phyloP scores from a whole-genome alignment of 345 rosid species.

The Limnanthes douglasii region DNA sequence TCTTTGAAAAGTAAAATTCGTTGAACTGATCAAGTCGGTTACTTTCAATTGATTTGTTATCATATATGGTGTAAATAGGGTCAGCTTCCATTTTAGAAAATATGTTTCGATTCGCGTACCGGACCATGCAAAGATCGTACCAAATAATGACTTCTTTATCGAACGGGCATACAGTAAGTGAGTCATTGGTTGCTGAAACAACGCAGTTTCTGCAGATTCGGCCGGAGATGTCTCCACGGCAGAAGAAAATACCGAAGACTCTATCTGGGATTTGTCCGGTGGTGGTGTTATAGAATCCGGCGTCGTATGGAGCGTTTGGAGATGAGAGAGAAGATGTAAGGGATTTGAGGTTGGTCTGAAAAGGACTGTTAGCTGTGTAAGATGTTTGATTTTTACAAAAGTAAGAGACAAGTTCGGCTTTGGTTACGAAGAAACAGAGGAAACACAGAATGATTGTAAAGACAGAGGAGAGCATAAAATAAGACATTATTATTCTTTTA shows the following conservation, averaged over 20 bases:
- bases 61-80: neutral
- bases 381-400: too few species aligned
- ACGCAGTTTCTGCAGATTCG: constrained; percentile 9
- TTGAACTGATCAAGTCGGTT: neutral
- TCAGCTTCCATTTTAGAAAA: neutral
- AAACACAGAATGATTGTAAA: too few species aligned
- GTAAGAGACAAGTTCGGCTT: too few species aligned
- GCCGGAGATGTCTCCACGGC: constrained; percentile 13
- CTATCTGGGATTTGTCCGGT: constrained; percentile 2
- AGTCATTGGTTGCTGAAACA: neutral
- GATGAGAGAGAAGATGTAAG: constrained; percentile 9
- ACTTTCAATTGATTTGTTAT: neutral
- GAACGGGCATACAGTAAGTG: constrained; percentile 4
- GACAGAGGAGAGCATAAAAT: too few species aligned
- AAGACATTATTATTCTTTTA: too few species aligned
- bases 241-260: constrained; percentile 12
- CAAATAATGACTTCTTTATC: constrained; percentile 4
- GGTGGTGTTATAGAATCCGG: constrained; percentile 8
- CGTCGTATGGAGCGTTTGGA: constrained; percentile 3
- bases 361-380: constrained; percentile 9
- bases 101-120: constrained; percentile 3
- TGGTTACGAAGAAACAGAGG: too few species aligned
- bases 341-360: neutral
- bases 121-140: constrained; percentile 11
- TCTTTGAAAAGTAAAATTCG: neutral